phyloP scores from a whole-genome alignment of 495 filamentous ascomycete genomes.

The Hypoxylon crocopeplum region DNA sequence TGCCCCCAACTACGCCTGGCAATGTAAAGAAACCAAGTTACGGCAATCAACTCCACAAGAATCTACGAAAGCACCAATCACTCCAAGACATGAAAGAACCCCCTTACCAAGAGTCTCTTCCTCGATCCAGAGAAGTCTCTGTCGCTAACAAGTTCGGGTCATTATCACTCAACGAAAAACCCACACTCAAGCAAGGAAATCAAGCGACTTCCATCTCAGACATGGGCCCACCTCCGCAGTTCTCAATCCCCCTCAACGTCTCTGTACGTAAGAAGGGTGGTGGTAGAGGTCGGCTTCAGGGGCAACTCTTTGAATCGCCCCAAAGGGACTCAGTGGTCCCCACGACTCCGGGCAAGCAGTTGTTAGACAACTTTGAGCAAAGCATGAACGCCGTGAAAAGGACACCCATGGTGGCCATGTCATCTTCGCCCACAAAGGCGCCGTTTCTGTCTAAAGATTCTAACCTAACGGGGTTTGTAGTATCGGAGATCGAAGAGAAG shows the following conservation, averaged over 20 bases:
- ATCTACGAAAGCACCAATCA: conserved; percentile 38
- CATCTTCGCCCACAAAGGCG: conserved; percentile 50
- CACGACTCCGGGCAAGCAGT: conserved; percentile 24
- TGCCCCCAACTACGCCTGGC: conserved; percentile 26
- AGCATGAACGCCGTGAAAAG: conserved; percentile 20
- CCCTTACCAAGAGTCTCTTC: conserved; percentile 13
- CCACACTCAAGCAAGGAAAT: conserved; percentile 25
- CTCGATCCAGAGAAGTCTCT: conserved; percentile 40
- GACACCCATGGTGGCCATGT: conserved; percentile 16
- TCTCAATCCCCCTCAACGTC: neutral
- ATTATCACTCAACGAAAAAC: conserved; percentile 42
- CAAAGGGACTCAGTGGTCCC: conserved; percentile 48
- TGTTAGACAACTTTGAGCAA: conserved; percentile 14
- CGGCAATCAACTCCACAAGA: conserved; percentile 27
- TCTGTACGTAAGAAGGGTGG: conserved; percentile 4
- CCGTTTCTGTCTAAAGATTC: conserved; percentile 75
- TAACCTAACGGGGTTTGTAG: conserved; percentile 64
- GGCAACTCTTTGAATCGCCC: neutral
- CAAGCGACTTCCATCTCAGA: conserved; percentile 48
- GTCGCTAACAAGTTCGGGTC: conserved; percentile 30
- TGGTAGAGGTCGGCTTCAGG: neutral
- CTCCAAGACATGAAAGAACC: conserved; percentile 34
- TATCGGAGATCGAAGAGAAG: conserved; percentile 73
- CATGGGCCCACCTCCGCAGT: conserved; percentile 11
- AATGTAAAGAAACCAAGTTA: conserved; percentile 39